Percentiles rank a stretch among this genome's conserved stretches.
These are phyloP conservation scores for Fistulina hepatica DNA, from an alignment of 1,284 basidiomycete genomes.

Conservation along the genomic window DNA sequence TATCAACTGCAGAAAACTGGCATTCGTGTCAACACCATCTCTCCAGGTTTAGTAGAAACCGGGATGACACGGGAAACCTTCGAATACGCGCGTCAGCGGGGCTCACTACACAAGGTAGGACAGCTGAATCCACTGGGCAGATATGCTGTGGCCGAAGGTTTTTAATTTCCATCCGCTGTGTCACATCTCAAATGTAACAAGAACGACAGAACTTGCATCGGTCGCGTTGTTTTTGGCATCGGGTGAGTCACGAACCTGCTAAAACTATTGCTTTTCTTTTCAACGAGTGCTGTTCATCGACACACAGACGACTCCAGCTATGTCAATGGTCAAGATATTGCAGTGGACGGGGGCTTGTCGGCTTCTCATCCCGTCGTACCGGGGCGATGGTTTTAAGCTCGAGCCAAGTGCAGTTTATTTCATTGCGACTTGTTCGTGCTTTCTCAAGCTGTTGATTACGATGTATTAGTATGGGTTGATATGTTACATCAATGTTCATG, in stretches of 20 bases:
- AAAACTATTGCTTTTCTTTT: no score
- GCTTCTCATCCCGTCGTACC: constrained; percentile 65
- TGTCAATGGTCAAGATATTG: constrained; percentile 83
- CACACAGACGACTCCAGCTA: constrained; percentile 78
- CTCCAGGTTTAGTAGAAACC: constrained; percentile 87
- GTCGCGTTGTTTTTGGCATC: constrained; percentile 80
- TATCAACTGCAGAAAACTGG: constrained; percentile 78
- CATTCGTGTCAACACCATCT: constrained; percentile 83
- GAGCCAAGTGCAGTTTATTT: no score
- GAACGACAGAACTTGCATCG: constrained; percentile 63
- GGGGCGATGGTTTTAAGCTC: constrained; percentile 45
- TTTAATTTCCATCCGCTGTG: constrained; percentile 8
- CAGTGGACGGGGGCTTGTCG: constrained; percentile 79
- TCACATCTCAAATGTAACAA: not conserved
- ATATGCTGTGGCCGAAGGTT: constrained; percentile 71
- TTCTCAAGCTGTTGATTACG: no score
- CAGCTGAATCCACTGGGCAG: constrained; percentile 79
- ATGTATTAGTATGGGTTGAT: no score
- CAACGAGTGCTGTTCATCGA: no score
- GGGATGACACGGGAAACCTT: constrained; percentile 75
- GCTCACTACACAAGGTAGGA: constrained; percentile 68
- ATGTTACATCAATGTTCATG: no score
- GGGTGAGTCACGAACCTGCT: constrained; percentile 48
- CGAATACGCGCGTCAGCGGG: constrained; percentile 64
- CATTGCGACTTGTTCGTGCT: no score